Evolutionary conservation across 129 eudicot species (phyloP).

Genomic region (Arctium minus): DNA sequence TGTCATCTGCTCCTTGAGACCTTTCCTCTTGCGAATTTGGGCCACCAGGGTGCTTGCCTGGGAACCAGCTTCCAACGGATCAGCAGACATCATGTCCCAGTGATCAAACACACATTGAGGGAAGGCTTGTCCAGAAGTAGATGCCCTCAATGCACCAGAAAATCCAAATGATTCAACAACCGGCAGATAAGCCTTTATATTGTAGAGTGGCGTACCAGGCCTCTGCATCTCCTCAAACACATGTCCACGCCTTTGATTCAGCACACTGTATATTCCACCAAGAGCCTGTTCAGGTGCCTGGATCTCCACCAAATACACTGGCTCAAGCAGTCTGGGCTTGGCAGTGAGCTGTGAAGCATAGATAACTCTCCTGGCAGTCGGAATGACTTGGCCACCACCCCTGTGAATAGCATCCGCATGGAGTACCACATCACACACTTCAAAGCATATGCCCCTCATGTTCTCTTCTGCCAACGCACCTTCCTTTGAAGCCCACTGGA

Average conservation of each 20-base stretch:
- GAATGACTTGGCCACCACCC: slow-evolving; percentile 69
- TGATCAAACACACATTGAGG: slow-evolving; percentile 65
- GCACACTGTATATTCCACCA: slow-evolving; percentile 65
- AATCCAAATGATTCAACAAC: slow-evolving; percentile 59
- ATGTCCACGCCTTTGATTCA: slow-evolving; percentile 63
- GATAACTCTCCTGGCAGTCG: slow-evolving; percentile 60
- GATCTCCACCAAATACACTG: slow-evolving; percentile 57
- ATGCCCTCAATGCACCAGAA: slow-evolving; percentile 48
- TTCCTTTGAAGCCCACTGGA: slow-evolving; percentile 72
- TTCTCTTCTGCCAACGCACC: slow-evolving; percentile 55
- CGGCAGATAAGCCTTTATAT: slow-evolving; percentile 63
- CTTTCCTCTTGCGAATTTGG: slow-evolving; percentile 56
- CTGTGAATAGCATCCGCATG: slow-evolving; percentile 70
- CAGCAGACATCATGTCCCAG: slow-evolving; percentile 64
- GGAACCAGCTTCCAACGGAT: slow-evolving; percentile 48
- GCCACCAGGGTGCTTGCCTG: slow-evolving; percentile 33
- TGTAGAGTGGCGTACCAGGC: slow-evolving; percentile 66
- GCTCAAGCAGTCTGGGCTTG: slow-evolving; percentile 59
- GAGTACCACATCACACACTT: slow-evolving; percentile 64
- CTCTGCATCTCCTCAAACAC: slow-evolving; percentile 73
- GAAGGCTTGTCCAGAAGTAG: slow-evolving; percentile 68
- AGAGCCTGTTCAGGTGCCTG: slow-evolving; percentile 64
- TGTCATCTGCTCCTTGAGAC: slow-evolving; percentile 57
- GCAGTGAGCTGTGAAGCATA: slow-evolving; percentile 66
- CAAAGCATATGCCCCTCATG: slow-evolving; percentile 61